Evolutionary conservation across 306 rosid genomes (phyloP).

Genomic region (Urtica urens): DNA sequence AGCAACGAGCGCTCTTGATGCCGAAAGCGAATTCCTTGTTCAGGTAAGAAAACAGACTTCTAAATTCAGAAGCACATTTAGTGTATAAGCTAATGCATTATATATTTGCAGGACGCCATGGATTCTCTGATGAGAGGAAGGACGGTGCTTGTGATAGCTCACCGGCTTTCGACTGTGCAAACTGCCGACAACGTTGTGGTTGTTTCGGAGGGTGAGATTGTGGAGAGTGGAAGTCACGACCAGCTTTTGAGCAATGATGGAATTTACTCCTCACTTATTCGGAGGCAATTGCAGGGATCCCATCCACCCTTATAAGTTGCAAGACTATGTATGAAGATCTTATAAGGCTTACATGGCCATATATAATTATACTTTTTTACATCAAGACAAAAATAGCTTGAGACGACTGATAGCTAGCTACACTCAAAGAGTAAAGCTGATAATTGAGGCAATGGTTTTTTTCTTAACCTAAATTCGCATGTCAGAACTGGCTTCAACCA

Average conservation of each 20-base stretch:
- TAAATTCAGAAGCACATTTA: too few relatives aligned
- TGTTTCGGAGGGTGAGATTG: constrained; percentile 53
- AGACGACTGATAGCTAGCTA: too few relatives aligned
- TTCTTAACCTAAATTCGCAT: too few relatives aligned
- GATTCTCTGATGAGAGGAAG: constrained; percentile 65
- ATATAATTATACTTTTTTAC: too few relatives aligned
- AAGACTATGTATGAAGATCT: too few relatives aligned
- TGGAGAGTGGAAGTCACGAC: constrained; percentile 53
- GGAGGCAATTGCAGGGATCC: constrained; percentile 16
- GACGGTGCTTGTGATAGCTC: constrained; percentile 67
- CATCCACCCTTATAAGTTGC: not conserved
- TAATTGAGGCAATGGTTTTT: too few relatives aligned
- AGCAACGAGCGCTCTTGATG: constrained; percentile 77
- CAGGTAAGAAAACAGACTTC: too few relatives aligned
- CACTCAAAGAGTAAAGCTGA: too few relatives aligned
- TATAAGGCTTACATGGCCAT: too few relatives aligned
- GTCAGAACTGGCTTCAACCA: too few relatives aligned
- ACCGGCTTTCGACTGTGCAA: constrained; percentile 59
- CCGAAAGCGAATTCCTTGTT: constrained; percentile 66
- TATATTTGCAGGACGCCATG: constrained; percentile 56
- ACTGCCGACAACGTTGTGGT: constrained; percentile 52
- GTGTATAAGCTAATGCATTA: not conserved
- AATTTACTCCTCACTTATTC: constrained; percentile 45
- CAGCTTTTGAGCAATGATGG: constrained; percentile 48
- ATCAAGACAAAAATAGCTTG: too few relatives aligned